Evolutionary conservation across 768 basidiomycete species (phyloP), one percentile per base, ranked within the genome.

Genomic region (Kwoniella bestiolae): DNA sequence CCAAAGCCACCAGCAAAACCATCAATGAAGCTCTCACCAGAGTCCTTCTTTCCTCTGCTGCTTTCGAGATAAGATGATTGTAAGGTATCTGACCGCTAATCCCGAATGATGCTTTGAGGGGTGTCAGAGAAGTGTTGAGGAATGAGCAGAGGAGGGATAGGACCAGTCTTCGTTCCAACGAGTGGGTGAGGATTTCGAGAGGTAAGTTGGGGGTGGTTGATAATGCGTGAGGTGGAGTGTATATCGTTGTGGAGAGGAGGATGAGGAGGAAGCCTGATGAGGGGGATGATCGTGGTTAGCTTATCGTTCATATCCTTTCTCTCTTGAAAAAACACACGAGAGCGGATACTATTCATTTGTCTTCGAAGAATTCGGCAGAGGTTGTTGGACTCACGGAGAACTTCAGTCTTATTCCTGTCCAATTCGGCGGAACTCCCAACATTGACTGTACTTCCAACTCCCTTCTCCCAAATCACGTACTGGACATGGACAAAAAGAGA

Each of bases 91-190:
- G 90, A 85, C 72, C 65, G 31, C 70, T 52, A 55, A 81, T 47
- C 34, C 68, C 60, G 46, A 66, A 55, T 6, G 63, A 41, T n/a
- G 53, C 11, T 59, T 72, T 60, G 14, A 59, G 32, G 4, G 70
- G 71, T 5, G 74, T 70, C n/a, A 82, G 78, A 0, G 88, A 87
- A 9, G 92, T 95, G 78, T 99, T 99, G 65, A 99, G 83, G 49
- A 96, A 83, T 3, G 94, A 97, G 81, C 95, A 99, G 7, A 99
- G 83, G 28, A 97, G 83, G 3, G 94, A 94, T 60, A 99, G 85
- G n/a, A 94, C 89, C 72, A 94, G 71, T 14, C 83, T 79, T 11
- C 81, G 75, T 86, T 60, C 92, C 86, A 65, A 89, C 85, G 58
- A 87, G 86, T 79, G 88, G 84, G 80, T 92, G 51, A 92, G 84